phyloP scores from a whole-genome alignment of 2,329 filamentous ascomycete species.

The Trichophyton simii region DNA sequence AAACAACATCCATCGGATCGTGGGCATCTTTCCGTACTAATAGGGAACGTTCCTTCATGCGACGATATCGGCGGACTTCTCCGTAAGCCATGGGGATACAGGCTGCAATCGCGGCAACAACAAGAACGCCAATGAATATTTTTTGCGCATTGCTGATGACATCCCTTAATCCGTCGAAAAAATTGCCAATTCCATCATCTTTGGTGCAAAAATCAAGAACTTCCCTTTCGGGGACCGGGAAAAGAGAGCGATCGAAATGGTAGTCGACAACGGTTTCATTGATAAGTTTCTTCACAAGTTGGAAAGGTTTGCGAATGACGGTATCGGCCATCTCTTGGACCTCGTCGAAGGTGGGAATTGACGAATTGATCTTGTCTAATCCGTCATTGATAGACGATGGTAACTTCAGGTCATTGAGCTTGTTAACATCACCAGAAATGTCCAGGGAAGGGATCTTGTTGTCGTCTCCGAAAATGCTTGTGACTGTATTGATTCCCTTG shows the following conservation, averaged over 20 bases:
- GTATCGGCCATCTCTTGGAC: conserved; percentile 70
- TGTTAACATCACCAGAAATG: conserved; percentile 50
- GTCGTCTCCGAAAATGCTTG: conserved; percentile 36
- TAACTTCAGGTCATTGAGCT: conserved; percentile 58
- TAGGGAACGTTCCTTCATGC: conserved; percentile 55
- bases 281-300: conserved; percentile 61
- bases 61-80: conserved; percentile 65
- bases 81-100: conserved; percentile 69
- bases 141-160: conserved; percentile 57
- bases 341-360: conserved; percentile 70
- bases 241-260: conserved; percentile 61
- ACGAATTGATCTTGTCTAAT: conserved; percentile 59
- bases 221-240: conserved; percentile 75
- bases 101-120: conserved; percentile 56
- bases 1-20: conserved; percentile 78
- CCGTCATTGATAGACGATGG: conserved; percentile 55
- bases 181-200: conserved; percentile 66
- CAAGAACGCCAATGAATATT: conserved; percentile 62
- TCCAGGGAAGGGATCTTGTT: conserved; percentile 45
- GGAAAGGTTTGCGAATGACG: conserved; percentile 66
- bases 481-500: conserved; percentile 44
- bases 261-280: conserved; percentile 60
- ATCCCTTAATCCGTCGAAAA: conserved; percentile 62
- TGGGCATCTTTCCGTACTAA: conserved; percentile 54
- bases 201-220: conserved; percentile 77